Base-by-base conservation (phyloP, 2,329 filamentous ascomycete species). In the Berkeleyomyces rouxiae region DNA sequence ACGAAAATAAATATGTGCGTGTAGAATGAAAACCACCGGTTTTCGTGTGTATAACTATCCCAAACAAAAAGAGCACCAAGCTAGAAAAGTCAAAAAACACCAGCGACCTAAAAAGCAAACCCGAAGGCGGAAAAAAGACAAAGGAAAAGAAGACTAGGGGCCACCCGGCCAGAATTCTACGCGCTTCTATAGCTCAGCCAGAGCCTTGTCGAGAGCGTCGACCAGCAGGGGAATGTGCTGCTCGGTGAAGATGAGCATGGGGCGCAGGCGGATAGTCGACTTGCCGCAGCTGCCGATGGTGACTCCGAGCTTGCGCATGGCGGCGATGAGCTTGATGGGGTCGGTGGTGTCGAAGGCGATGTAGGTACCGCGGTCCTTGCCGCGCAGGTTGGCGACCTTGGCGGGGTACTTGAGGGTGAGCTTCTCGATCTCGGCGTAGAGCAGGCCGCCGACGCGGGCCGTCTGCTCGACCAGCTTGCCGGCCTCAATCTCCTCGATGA, bases 281-380 rank as follows among this genome's bases (percentile, higher is more conserved):
- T 80, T 79, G 11, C 91, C 91, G 68, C 84, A 86, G 60, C 90
- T 90, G 65, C 90, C 91, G 71, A 96, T 88, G 76, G 96, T 96
- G 72, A 96, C 76, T 66, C 90, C 90, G 40, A 88, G 77, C 76
- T 82, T 85, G 73, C 76, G 81, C 66, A 96, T 74, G 73, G 81
- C 83, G 72, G 77, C 82, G 66, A 91, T 73, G 75, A 96, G 87
- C 71, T 86, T 82, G 71, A 96, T 90, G 64, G 90, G 80, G 69
- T 83, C 78, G 62, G 88, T 88, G 70, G 82, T 87, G 73, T 96
- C 91, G 78, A 90, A 96, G 59, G 91, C 90, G 71, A 96, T 89
- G 73, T 95, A 96, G 7, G 91, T 96, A 67, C 90, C 90, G 76
- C 88, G 86, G 37, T 86, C 87, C 77, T 95, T 88, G 61, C 90